These are phyloP conservation scores for Naganishia vaughanmartiniae DNA, from an alignment of 768 basidiomycete genomes.

Conservation along the genomic window DNA sequence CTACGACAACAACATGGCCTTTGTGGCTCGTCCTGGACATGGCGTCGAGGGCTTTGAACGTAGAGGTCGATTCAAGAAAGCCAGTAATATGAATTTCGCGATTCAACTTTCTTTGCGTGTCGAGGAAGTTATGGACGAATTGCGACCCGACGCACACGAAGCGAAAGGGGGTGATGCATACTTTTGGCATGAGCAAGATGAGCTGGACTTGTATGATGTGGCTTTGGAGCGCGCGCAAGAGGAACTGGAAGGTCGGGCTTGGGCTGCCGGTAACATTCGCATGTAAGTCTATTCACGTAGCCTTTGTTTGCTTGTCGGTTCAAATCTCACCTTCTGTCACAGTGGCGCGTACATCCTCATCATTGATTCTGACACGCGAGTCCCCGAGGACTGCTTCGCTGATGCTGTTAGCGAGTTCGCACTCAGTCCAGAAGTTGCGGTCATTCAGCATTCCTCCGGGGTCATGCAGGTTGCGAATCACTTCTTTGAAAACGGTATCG, in stretches of 20 bases:
- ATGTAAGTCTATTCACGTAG: constrained; percentile 51
- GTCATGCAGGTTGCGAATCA: constrained; percentile 48
- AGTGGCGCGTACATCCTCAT: constrained; percentile 72
- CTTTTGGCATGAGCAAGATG: constrained; percentile 55
- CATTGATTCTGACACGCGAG: constrained; percentile 70
- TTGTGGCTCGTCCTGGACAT: constrained; percentile 77
- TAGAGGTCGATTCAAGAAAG: constrained; percentile 89
- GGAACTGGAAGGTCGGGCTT: constrained; percentile 64
- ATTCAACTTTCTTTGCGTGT: constrained; percentile 65
- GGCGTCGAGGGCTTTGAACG: constrained; percentile 70
- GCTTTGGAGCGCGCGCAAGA: constrained; percentile 73
- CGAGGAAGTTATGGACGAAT: constrained; percentile 56
- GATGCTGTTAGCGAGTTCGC: constrained; percentile 83
- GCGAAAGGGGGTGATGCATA: constrained; percentile 45
- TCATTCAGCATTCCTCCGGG: constrained; percentile 57
- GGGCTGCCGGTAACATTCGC: constrained; percentile 67
- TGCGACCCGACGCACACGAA: constrained; percentile 57
- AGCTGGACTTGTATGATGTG: constrained; percentile 64
- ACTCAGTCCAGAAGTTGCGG: constrained; percentile 76
- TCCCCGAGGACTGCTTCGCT: constrained; percentile 68
- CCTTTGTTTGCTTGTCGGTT: neutral
- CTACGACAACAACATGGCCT: constrained; percentile 67
- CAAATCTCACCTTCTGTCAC: constrained; percentile 56
- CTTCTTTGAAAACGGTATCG: constrained; percentile 66
- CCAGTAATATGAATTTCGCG: constrained; percentile 86